phyloP scores from a whole-genome alignment of 148 eudicot species.

The Simmondsia chinensis region DNA sequence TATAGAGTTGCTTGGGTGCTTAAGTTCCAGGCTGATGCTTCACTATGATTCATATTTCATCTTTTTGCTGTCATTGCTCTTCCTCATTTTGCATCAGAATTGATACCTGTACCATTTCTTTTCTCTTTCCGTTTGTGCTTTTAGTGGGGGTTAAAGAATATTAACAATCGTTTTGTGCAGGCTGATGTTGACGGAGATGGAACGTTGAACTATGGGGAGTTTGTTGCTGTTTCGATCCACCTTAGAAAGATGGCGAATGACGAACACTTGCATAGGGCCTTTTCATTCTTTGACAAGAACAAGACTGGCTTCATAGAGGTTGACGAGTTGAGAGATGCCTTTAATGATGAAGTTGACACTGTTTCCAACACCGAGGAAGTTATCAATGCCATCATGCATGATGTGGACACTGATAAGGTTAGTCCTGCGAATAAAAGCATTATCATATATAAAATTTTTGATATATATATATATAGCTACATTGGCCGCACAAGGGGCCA shows the following conservation, averaged over 20 bases:
- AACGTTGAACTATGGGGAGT: slow-evolving; percentile 54
- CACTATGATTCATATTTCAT: too few relatives aligned
- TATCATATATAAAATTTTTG: too few relatives aligned
- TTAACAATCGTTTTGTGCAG: slow-evolving; percentile 22
- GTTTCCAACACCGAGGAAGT: slow-evolving; percentile 43
- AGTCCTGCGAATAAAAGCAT: slow-evolving; percentile 1
- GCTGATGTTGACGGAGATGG: slow-evolving; percentile 81
- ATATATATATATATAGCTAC: too few relatives aligned
- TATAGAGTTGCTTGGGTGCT: too few relatives aligned
- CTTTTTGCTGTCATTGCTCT: neutral
- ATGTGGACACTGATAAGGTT: slow-evolving; percentile 79
- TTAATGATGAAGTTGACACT: slow-evolving; percentile 45
- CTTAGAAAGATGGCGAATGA: slow-evolving; percentile 63
- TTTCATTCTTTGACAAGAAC: slow-evolving; percentile 59
- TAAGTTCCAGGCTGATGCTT: too few relatives aligned
- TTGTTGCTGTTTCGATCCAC: slow-evolving; percentile 60
- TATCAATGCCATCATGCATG: slow-evolving; percentile 63
- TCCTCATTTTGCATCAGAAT: neutral
- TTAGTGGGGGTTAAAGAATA: too few relatives aligned
- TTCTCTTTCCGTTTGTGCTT: too few relatives aligned
- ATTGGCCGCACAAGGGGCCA: too few relatives aligned
- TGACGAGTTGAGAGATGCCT: slow-evolving; percentile 61
- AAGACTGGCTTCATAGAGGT: slow-evolving; percentile 64
- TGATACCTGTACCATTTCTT: neutral
- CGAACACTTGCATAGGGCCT: slow-evolving; percentile 69